Evolutionary conservation across 805 yeast species (phyloP).

Genomic region (Cyberlindnera galapagoensis): DNA sequence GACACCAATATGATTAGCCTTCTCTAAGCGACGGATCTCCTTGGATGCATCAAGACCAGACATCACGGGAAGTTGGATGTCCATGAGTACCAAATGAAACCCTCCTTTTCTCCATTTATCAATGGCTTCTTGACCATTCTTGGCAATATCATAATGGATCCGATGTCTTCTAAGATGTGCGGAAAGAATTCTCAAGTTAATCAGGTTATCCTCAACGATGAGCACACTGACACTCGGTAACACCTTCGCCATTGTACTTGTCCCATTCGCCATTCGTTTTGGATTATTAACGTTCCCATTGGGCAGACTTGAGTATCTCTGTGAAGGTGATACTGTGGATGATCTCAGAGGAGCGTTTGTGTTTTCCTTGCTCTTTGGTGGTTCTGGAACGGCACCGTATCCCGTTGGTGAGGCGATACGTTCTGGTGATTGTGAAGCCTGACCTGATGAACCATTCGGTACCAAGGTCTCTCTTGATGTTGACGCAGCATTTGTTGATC

Average conservation of each 20-base stretch:
- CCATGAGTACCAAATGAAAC: constrained; percentile 92
- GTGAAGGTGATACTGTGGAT: too few relatives aligned
- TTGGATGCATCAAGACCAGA: constrained; percentile 94
- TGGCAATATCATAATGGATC: constrained; percentile 79
- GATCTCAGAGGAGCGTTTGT: too few relatives aligned
- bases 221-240: constrained; percentile 85
- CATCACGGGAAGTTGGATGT: constrained; percentile 91
- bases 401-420: constrained; percentile 7
- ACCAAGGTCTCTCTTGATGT: too few relatives aligned
- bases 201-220: constrained; percentile 94
- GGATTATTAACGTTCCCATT: too few relatives aligned
- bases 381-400: background rate
- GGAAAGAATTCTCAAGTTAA: constrained; percentile 87
- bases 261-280: constrained; percentile 9
- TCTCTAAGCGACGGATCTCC: constrained; percentile 82
- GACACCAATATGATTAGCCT: constrained; percentile 67
- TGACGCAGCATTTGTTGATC: too few relatives aligned
- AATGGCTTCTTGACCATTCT: constrained; percentile 91
- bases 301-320: too few relatives aligned
- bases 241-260: constrained; percentile 44
- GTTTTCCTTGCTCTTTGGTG: too few relatives aligned
- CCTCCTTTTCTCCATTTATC: constrained; percentile 95
- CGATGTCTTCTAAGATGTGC: constrained; percentile 81
- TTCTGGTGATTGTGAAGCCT: constrained; percentile 4
- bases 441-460: too few relatives aligned